These are phyloP conservation scores for Plasmodium malariae DNA, from an alignment of 169 alveolate species.

Conservation along the genomic window DNA sequence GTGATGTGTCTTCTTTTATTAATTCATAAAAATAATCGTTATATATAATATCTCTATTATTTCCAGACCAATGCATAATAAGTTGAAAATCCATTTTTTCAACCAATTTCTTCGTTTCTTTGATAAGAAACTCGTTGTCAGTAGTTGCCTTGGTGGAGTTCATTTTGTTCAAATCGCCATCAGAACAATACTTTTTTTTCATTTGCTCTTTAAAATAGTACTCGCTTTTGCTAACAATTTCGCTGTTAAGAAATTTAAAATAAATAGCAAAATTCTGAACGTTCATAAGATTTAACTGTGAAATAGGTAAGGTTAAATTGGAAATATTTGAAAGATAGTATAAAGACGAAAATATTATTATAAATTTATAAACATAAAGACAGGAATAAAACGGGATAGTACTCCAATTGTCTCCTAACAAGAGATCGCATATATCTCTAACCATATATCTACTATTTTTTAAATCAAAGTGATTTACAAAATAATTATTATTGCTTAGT, in stretches of 20 bases:
- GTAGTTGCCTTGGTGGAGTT: not conserved
- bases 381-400: constrained; percentile 44
- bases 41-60: constrained; percentile 11
- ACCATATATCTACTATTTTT: constrained; percentile 3
- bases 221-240: constrained; percentile 35
- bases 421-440: constrained; percentile 43
- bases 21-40: constrained; percentile 34
- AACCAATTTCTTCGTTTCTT: constrained; percentile 12
- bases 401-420: constrained; percentile 19
- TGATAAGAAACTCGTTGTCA: constrained; percentile 19
- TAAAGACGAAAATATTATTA: constrained; percentile 40
- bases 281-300: not conserved
- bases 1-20: constrained; percentile 7
- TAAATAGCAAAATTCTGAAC: constrained; percentile 5
- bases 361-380: constrained; percentile 29
- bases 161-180: not conserved
- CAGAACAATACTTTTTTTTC: not conserved
- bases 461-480: constrained; percentile 2
- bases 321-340: constrained; percentile 11
- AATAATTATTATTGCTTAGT: not conserved
- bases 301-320: constrained; percentile 25
- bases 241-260: constrained; percentile 14
- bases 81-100: constrained; percentile 20
- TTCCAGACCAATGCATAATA: not conserved
- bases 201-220: constrained; percentile 35